A percentile compares a stretch with the other conserved stretches of the same genome.
Evolutionary conservation across 352 stramenopile species (phyloP).

Genomic region (Albugo laibachii): DNA sequence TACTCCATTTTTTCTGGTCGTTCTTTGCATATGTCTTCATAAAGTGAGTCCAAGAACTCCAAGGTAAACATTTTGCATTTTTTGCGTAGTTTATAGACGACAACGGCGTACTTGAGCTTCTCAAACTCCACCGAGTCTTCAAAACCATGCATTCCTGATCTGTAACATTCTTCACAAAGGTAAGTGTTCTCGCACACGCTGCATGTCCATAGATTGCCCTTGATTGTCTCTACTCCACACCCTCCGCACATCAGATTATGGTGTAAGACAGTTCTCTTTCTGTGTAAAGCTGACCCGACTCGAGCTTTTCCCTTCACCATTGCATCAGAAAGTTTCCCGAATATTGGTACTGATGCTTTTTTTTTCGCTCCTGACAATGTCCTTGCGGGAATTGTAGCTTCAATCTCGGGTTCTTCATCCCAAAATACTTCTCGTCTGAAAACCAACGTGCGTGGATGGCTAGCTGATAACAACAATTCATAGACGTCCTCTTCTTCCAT

Average conservation of each 20-base stretch:
- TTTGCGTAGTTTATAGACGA: slow-evolving; percentile 47
- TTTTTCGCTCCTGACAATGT: background rate
- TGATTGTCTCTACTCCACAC: slow-evolving; percentile 47
- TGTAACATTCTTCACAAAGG: slow-evolving; percentile 49
- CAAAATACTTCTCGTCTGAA: slow-evolving; percentile 10
- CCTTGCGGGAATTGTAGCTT: background rate
- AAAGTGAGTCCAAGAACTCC: slow-evolving; percentile 52
- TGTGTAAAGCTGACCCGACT: slow-evolving; percentile 28
- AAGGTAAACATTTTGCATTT: slow-evolving; percentile 57
- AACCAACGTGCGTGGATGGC: slow-evolving; percentile 25
- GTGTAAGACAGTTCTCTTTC: slow-evolving; percentile 46
- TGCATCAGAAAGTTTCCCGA: background rate
- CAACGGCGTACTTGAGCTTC: slow-evolving; percentile 39
- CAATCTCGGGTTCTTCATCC: too few relatives aligned
- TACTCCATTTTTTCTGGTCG: slow-evolving; percentile 70
- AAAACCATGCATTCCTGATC: slow-evolving; percentile 45
- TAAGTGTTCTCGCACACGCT: slow-evolving; percentile 52
- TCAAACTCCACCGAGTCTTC: slow-evolving; percentile 54
- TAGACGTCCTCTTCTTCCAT: slow-evolving; percentile 41
- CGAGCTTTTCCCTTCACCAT: slow-evolving; percentile 7
- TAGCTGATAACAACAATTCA: slow-evolving; percentile 30
- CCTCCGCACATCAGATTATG: slow-evolving; percentile 43
- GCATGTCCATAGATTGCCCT: slow-evolving; percentile 42
- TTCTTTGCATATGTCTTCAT: slow-evolving; percentile 59
- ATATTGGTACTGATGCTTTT: background rate